These are phyloP conservation scores for Prunella vulgaris DNA, from an alignment of 257 asterid genomes.

Conservation along the genomic window DNA sequence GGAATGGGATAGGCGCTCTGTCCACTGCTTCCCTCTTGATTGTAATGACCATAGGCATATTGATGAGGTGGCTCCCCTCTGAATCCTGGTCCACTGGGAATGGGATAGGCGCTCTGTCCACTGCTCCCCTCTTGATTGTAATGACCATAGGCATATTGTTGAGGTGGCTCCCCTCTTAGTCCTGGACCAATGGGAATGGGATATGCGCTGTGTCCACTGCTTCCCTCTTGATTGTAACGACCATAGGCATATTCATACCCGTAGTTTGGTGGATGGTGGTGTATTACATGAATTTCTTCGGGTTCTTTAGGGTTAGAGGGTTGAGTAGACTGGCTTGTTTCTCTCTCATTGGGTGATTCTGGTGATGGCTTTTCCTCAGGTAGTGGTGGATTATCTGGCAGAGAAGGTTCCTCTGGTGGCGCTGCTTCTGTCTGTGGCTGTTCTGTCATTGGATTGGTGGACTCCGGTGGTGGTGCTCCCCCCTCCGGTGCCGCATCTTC, in stretches of 20 bases:
- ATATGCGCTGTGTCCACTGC: slow-evolving; percentile 28
- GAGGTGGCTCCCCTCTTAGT: slow-evolving; percentile 31
- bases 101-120: slow-evolving; percentile 25
- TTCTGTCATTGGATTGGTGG: slow-evolving; percentile 37
- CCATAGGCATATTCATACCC: slow-evolving; percentile 34
- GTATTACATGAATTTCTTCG: slow-evolving; percentile 65
- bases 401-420: slow-evolving; percentile 28
- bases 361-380: slow-evolving; percentile 29
- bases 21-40: too few species aligned
- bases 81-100: slow-evolving; percentile 17
- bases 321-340: slow-evolving; percentile 25
- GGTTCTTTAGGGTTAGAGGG: slow-evolving; percentile 38
- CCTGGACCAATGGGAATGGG: slow-evolving; percentile 14
- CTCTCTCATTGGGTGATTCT: slow-evolving; percentile 21
- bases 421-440: slow-evolving; percentile 25
- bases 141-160: slow-evolving; percentile 35
- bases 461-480: slow-evolving; percentile 37
- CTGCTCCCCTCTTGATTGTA: slow-evolving; percentile 26
- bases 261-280: slow-evolving; percentile 67
- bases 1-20: slow-evolving; percentile 4
- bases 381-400: slow-evolving; percentile 34
- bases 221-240: slow-evolving; percentile 28
- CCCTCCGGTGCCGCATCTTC: slow-evolving; percentile 31
- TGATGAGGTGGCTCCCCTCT: slow-evolving; percentile 40
- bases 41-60: too few species aligned